Conservation (phyloP, 202 grass and related monocot genomes). For the Setaria italica region DNA sequence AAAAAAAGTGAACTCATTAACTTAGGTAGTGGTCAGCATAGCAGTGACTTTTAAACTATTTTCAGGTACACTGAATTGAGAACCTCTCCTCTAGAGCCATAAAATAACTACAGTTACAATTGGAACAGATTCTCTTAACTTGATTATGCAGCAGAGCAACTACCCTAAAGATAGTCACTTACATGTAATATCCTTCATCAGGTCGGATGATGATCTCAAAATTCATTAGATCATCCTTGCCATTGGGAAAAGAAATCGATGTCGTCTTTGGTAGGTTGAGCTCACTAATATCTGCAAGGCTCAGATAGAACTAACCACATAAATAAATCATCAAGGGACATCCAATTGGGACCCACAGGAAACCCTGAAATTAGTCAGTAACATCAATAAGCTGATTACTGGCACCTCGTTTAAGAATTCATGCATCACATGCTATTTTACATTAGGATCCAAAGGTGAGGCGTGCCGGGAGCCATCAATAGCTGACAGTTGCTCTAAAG, state of each 20-base stretch:
- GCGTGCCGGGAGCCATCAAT: not conserved
- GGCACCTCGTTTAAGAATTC: not conserved
- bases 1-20: not conserved
- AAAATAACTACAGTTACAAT: not conserved
- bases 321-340: not conserved
- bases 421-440: not conserved
- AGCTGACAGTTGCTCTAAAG: not conserved
- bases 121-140: not conserved
- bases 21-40: not conserved
- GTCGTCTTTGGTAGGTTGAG: constrained; percentile 84
- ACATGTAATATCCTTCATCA: constrained; percentile 92
- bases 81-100: not conserved
- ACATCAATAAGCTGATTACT: not conserved
- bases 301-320: constrained; percentile 8
- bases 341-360: not conserved
- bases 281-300: constrained; percentile 82
- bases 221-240: constrained; percentile 93
- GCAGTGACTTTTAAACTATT: not conserved
- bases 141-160: not conserved
- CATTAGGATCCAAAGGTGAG: not conserved
- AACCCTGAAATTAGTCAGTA: not conserved
- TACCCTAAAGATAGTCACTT: constrained; percentile 43
- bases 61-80: not conserved
- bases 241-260: constrained; percentile 88
- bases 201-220: constrained; percentile 81